Conservation (phyloP, 768 basidiomycete genomes). For the Tricholoma furcatifolium region DNA sequence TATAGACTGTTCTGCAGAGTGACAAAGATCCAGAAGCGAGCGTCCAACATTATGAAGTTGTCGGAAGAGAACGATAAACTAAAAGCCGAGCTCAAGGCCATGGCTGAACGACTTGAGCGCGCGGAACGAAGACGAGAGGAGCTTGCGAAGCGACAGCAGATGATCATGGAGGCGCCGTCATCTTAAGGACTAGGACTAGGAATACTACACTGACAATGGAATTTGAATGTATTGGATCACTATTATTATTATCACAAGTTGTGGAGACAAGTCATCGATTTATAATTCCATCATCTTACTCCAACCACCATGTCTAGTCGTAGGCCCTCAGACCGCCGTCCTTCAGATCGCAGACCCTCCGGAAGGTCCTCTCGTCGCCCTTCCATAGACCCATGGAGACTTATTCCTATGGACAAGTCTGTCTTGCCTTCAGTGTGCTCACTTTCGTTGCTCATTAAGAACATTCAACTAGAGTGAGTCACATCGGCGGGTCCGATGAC, state of each 20-base stretch:
- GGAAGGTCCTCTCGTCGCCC: slow-evolving; percentile 58
- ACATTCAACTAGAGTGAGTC: slow-evolving; percentile 35
- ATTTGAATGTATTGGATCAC: slow-evolving; percentile 2
- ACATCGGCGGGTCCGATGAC: slow-evolving; percentile 60
- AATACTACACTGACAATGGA: background rate
- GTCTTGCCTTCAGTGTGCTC: slow-evolving; percentile 5
- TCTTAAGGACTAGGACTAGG: slow-evolving; percentile 9
- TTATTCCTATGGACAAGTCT: slow-evolving; percentile 81
- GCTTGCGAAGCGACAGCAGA: slow-evolving; percentile 33
- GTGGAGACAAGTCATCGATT: slow-evolving; percentile 13
- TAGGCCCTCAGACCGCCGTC: slow-evolving; percentile 47
- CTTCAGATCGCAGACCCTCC: slow-evolving; percentile 40
- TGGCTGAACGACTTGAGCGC: slow-evolving; percentile 73
- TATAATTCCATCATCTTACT: slow-evolving; percentile 8
- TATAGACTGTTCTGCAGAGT: slow-evolving; percentile 30
- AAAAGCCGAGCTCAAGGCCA: slow-evolving; percentile 70
- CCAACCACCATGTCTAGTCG: slow-evolving; percentile 35
- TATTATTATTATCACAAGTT: background rate
- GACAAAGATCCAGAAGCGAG: slow-evolving; percentile 64
- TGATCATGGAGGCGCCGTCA: slow-evolving; percentile 15
- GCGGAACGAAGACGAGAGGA: slow-evolving; percentile 63
- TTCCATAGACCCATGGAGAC: slow-evolving; percentile 76
- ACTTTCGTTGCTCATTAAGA: slow-evolving; percentile 12
- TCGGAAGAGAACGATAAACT: slow-evolving; percentile 79
- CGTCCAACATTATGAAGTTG: slow-evolving; percentile 74